These are phyloP conservation scores for Citrus mangshanensis DNA, from an alignment of 345 rosid species.

Conservation along the genomic window DNA sequence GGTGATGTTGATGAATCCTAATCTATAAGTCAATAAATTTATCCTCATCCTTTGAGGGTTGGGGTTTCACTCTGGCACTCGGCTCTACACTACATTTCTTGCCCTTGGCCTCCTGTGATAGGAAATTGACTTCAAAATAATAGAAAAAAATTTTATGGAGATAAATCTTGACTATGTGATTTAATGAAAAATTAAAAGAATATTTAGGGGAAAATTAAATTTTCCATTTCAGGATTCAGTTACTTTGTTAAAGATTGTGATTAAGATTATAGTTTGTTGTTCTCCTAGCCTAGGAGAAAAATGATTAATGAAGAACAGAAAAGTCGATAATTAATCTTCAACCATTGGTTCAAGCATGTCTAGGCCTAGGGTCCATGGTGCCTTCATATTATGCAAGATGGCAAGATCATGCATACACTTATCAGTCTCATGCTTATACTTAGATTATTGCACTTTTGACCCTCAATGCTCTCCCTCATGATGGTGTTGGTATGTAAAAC, in stretches of 20 bases:
- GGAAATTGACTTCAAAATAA: too few relatives aligned
- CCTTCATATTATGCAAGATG: neutral
- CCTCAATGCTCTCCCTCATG: neutral
- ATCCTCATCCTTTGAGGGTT: neutral
- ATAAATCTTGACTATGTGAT: too few relatives aligned
- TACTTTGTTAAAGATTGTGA: neutral
- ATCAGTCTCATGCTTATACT: too few relatives aligned
- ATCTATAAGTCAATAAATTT: neutral
- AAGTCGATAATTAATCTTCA: neutral
- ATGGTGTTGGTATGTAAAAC: neutral
- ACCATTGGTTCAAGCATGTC: too few relatives aligned
- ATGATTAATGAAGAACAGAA: neutral
- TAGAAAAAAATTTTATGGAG: too few relatives aligned
- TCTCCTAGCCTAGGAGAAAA: neutral
- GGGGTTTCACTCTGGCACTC: neutral
- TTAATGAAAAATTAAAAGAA: too few relatives aligned
- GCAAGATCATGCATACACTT: too few relatives aligned
- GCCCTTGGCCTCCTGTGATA: too few relatives aligned
- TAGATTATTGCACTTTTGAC: neutral
- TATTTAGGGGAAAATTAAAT: too few relatives aligned
- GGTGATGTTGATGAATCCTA: neutral
- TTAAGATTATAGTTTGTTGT: neutral
- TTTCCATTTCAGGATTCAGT: neutral
- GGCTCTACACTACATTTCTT: neutral
- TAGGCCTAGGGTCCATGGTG: too few relatives aligned